These are phyloP conservation scores for Mucor mucedo DNA, from an alignment of 371 early-diverging fungal species.

Conservation along the genomic window DNA sequence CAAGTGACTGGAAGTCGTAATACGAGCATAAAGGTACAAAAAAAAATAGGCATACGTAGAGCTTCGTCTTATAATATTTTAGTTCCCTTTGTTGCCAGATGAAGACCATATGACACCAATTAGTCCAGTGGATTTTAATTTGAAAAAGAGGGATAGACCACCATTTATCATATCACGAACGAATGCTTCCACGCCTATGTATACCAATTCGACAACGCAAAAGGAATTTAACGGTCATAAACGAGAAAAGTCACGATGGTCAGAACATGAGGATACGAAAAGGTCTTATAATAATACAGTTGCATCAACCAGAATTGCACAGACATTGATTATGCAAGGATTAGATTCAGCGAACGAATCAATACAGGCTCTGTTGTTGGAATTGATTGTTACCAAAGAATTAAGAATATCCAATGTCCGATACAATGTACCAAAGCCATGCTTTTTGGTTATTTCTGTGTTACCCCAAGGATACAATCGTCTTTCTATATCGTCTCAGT, in stretches of 20 bases:
- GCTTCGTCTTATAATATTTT: neutral
- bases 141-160: slow-evolving; percentile 25
- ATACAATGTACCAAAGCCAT: slow-evolving; percentile 58
- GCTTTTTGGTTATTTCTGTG: slow-evolving; percentile 45
- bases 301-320: slow-evolving; percentile 38
- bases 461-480: slow-evolving; percentile 38
- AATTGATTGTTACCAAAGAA: slow-evolving; percentile 59
- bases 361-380: slow-evolving; percentile 54
- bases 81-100: slow-evolving; percentile 17
- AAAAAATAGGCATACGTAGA: neutral
- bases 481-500: slow-evolving; percentile 33
- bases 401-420: slow-evolving; percentile 51
- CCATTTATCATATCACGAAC: slow-evolving; percentile 7
- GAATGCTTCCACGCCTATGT: neutral
- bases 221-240: slow-evolving; percentile 5
- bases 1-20: slow-evolving; percentile 14
- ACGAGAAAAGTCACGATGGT: slow-evolving; percentile 21
- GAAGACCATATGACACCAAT: slow-evolving; percentile 29
- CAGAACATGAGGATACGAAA: slow-evolving; percentile 27
- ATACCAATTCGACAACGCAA: slow-evolving; percentile 8
- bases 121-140: slow-evolving; percentile 52
- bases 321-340: slow-evolving; percentile 51
- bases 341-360: slow-evolving; percentile 50
- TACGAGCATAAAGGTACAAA: slow-evolving; percentile 16
- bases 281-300: slow-evolving; percentile 13